Conservation (phyloP, 441 rosid genomes). For the Euphorbia celastroides region DNA sequence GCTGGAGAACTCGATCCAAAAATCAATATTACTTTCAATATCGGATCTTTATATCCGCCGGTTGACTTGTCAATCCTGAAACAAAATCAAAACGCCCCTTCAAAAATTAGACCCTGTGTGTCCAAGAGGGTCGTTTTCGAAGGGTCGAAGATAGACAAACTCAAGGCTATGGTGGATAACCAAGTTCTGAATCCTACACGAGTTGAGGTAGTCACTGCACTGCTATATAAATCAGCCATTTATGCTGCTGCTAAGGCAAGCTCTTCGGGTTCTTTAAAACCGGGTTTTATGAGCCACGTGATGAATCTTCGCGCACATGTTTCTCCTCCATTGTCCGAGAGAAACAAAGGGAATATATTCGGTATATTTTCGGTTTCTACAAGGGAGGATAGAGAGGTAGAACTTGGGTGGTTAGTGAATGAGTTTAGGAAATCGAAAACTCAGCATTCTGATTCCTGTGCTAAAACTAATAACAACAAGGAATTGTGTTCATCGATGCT, state of each 20-base stretch:
- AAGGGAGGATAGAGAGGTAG: not conserved
- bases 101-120: not conserved
- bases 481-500: not conserved
- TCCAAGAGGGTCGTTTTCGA: conserved; percentile 26
- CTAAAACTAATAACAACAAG: not conserved
- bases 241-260: conserved; percentile 18
- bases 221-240: conserved; percentile 27
- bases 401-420: not conserved
- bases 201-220: conserved; percentile 32
- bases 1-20: not conserved
- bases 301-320: conserved; percentile 24
- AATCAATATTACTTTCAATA: conserved; percentile 3
- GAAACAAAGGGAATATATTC: not conserved
- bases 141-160: conserved; percentile 6
- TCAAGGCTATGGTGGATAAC: conserved; percentile 16
- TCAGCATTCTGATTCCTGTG: not conserved
- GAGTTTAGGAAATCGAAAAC: not conserved
- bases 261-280: not conserved
- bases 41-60: conserved; percentile 17
- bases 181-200: conserved; percentile 26
- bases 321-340: conserved; percentile 10
- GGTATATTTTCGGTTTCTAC: not conserved
- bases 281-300: conserved; percentile 7
- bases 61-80: not conserved
- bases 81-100: not conserved